Percentiles rank a stretch among this genome's conserved stretches.
Evolutionary conservation across 2,329 filamentous ascomycete species (phyloP).

Genomic region (Cladosporium sphaerospermum): DNA sequence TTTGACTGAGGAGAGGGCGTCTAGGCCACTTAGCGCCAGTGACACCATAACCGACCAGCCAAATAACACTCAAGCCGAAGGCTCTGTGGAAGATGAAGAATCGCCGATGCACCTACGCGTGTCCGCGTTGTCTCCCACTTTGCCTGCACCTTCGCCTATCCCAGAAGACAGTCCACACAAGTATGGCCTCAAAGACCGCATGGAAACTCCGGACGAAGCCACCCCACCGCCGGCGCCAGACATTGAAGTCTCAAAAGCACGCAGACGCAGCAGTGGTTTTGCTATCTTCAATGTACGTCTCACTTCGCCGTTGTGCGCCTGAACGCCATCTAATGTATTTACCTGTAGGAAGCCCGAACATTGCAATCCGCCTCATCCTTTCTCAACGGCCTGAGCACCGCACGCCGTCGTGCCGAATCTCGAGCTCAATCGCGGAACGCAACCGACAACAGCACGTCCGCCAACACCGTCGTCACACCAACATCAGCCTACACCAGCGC

Average conservation of each 20-base stretch:
- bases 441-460: conserved; percentile 12
- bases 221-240: conserved; percentile 18
- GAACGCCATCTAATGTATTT: not conserved
- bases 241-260: conserved; percentile 20
- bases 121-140: conserved; percentile 23
- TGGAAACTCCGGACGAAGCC: conserved; percentile 25
- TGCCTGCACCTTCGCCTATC: conserved; percentile 28
- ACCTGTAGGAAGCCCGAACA: conserved; percentile 26
- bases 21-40: conserved; percentile 21
- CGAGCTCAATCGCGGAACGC: conserved; percentile 14
- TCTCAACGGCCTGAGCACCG: conserved; percentile 28
- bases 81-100: conserved; percentile 9
- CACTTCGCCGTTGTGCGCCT: not conserved
- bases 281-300: conserved; percentile 30
- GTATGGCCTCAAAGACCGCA: conserved; percentile 28
- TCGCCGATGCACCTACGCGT: conserved; percentile 8
- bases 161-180: conserved; percentile 32
- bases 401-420: conserved; percentile 27
- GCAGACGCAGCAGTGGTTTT: conserved; percentile 27
- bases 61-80: conserved; percentile 7
- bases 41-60: conserved; percentile 19
- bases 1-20: conserved; percentile 19
- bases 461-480: not conserved
- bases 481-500: conserved; percentile 6
- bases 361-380: conserved; percentile 29